A percentile compares a stretch with the other conserved stretches of the same genome.
phyloP scores from a whole-genome alignment of 2,329 filamentous ascomycete species.

The Pseudovirgaria hyperparasitica region DNA sequence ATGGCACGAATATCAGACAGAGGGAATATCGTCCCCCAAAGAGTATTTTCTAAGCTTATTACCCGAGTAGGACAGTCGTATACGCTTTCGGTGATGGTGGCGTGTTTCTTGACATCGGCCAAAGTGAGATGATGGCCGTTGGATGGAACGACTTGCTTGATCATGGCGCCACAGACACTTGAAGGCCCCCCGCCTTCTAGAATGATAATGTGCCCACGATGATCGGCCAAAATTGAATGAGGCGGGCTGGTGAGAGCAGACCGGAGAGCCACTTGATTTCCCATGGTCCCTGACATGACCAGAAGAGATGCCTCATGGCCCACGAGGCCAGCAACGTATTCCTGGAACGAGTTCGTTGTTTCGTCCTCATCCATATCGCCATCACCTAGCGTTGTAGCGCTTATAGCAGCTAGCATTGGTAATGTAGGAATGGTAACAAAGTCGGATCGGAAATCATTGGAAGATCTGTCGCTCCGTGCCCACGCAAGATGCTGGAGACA shows the following conservation, averaged over 20 bases:
- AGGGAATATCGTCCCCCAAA: slow-evolving; percentile 15
- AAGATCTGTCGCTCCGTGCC: slow-evolving; percentile 1
- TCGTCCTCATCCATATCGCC: slow-evolving; percentile 21
- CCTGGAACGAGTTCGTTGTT: slow-evolving; percentile 16
- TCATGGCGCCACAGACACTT: slow-evolving; percentile 17
- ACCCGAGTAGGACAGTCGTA: slow-evolving; percentile 19
- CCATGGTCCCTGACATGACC: slow-evolving; percentile 25
- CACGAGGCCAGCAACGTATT: slow-evolving; percentile 17
- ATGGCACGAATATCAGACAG: slow-evolving; percentile 17
- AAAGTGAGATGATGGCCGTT: slow-evolving; percentile 23
- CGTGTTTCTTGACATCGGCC: slow-evolving; percentile 17
- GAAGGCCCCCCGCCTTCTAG: slow-evolving; percentile 19
- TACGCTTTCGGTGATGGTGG: slow-evolving; percentile 9
- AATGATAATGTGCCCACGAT: slow-evolving; percentile 21
- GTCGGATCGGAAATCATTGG: slow-evolving; percentile 2
- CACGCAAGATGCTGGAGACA: slow-evolving; percentile 1
- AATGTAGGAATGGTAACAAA: slow-evolving; percentile 4
- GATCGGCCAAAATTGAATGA: slow-evolving; percentile 20
- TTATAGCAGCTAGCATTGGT: slow-evolving; percentile 11
- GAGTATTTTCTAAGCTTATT: slow-evolving; percentile 17
- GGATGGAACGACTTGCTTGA: slow-evolving; percentile 9
- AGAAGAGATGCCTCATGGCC: slow-evolving; percentile 22
- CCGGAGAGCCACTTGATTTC: slow-evolving; percentile 24
- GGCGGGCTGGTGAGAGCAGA: slow-evolving; percentile 21
- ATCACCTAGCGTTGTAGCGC: slow-evolving; percentile 19